phyloP scores from a whole-genome alignment of 1,284 basidiomycete species.

The Pyrrhoderma noxium region DNA sequence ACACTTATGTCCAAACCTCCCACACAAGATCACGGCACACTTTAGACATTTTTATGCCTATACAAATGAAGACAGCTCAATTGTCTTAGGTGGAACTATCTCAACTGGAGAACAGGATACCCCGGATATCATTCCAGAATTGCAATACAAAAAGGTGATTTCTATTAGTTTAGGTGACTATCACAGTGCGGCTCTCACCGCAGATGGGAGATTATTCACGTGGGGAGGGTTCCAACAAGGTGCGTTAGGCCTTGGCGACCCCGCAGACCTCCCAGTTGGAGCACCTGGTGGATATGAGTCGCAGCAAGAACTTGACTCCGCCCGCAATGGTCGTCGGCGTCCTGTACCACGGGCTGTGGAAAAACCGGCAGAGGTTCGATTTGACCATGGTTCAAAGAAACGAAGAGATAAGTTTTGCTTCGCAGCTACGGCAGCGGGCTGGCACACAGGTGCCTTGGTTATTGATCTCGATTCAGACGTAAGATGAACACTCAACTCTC shows the following conservation, averaged over 20 bases:
- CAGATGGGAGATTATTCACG: slow-evolving; percentile 67
- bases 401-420: slow-evolving; percentile 66
- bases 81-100: slow-evolving; percentile 56
- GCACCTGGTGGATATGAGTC: slow-evolving; percentile 53
- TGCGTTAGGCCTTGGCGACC: slow-evolving; percentile 79
- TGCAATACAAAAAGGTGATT: slow-evolving; percentile 72
- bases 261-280: slow-evolving; percentile 41
- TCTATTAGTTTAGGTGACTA: slow-evolving; percentile 86
- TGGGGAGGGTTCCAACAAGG: slow-evolving; percentile 80
- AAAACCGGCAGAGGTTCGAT: slow-evolving; percentile 63
- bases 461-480: slow-evolving; percentile 55
- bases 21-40: slow-evolving; percentile 74
- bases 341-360: slow-evolving; percentile 34
- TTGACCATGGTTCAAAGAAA: slow-evolving; percentile 47
- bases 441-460: slow-evolving; percentile 84
- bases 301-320: slow-evolving; percentile 30
- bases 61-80: slow-evolving; percentile 57
- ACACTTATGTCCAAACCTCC: slow-evolving; percentile 7
- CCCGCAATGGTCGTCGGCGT: slow-evolving; percentile 24
- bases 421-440: slow-evolving; percentile 70
- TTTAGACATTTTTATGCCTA: slow-evolving; percentile 77
- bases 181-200: slow-evolving; percentile 79
- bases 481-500: not conserved
- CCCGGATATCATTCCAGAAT: slow-evolving; percentile 57
- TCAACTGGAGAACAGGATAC: slow-evolving; percentile 25